Base-by-base conservation (phyloP, 768 basidiomycete species). In the Xerocomellus intermedius region DNA sequence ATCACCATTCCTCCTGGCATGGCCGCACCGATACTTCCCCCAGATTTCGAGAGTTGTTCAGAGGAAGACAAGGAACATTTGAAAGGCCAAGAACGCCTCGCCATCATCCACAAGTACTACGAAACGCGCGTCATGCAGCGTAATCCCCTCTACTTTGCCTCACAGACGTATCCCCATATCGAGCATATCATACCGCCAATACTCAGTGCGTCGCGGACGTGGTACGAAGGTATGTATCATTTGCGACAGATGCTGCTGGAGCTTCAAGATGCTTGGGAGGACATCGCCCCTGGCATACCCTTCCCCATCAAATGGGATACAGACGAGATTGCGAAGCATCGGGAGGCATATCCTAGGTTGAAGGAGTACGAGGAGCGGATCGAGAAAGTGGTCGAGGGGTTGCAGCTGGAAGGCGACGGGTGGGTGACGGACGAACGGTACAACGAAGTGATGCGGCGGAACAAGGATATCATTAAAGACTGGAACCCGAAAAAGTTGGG, bases 101-200 rank as follows among this genome's bases (percentile, higher is more conserved):
- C 51, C 8, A 16, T 35, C 24, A 28, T 56, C 26, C 51, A 56
- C 52, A 55, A 55, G 43, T 55, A 53, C 37, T 53, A 54, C 17
- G 50, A 44, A 7, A 44, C 12, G 21, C 36, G 14, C 12, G 42
- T 52, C 9, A 19, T 4, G 21, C 21, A 55, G 35, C 49, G 28
- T 2, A 19, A 55, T 17, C 35, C 49, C 12, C 33, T 44, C 30
- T 44, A 37, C 8, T 24, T 39, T 8, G 22, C 42, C 3, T 37
- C 28, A 5, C 42, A 37, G 36, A 35, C 35, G 4, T 54, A 45
- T 26, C 37, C 50, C 10, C 30, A 45, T 10, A 33, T 39, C 6
- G 30, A 53, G 21, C 16, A 38, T 12, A 21, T 45, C 19, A 16
- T 55, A 16, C 43, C 50, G 5, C 22, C 54, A 30, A 45, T 53